Evolutionary conservation across 768 basidiomycete genomes (phyloP).

Genomic region (Phylloporus scabripes): DNA sequence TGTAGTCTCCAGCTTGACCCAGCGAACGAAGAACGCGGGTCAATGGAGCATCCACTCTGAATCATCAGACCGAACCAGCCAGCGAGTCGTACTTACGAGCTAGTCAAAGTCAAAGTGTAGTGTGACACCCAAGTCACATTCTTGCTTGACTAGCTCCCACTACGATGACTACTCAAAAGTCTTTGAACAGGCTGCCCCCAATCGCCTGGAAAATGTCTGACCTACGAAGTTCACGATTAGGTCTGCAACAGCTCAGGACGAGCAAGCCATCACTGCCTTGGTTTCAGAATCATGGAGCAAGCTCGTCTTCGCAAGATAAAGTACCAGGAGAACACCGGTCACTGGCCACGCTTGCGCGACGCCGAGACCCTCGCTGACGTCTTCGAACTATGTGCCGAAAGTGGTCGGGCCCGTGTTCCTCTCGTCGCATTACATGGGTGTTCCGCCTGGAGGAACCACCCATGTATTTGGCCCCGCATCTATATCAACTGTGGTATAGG

Average conservation of each 20-base stretch:
- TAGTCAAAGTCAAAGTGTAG: background rate
- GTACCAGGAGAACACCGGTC: conserved; percentile 42
- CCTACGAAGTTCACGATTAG: too few species aligned
- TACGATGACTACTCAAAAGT: too few species aligned
- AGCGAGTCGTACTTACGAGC: conserved; percentile 18
- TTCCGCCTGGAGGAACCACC: conserved; percentile 53
- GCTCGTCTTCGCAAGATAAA: conserved; percentile 27
- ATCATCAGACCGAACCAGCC: conserved; percentile 52
- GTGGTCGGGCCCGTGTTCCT: conserved; percentile 53
- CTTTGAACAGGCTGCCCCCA: background rate
- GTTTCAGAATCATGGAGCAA: conserved; percentile 35
- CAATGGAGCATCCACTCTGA: conserved; percentile 90
- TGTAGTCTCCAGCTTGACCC: conserved; percentile 73
- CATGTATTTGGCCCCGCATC: conserved; percentile 55
- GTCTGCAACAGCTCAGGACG: conserved; percentile 31
- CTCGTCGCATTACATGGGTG: conserved; percentile 55
- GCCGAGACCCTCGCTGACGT: conserved; percentile 48
- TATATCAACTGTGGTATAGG: conserved; percentile 45
- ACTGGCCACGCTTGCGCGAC: conserved; percentile 50
- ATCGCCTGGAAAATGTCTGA: conserved; percentile 15
- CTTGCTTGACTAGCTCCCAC: background rate
- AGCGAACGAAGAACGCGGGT: conserved; percentile 44
- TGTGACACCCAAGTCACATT: conserved; percentile 18
- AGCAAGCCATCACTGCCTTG: conserved; percentile 37
- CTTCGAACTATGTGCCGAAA: conserved; percentile 41